Conservation (phyloP, 1,284 basidiomycete genomes). For the Volvariella volvacea region DNA sequence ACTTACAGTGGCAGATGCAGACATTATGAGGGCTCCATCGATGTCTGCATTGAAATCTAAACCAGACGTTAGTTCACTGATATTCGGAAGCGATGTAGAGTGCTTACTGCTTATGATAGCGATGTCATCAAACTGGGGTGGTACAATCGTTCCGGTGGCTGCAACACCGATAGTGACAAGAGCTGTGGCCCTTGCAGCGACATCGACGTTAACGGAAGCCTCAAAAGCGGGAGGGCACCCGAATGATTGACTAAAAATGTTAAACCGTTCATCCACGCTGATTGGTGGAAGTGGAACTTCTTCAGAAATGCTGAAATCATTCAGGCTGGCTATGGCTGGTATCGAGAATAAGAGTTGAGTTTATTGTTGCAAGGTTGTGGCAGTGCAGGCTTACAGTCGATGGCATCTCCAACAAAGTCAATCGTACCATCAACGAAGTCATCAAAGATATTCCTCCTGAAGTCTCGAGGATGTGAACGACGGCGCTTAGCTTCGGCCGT, state of each 20-base stretch:
- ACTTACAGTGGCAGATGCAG: constrained; percentile 25
- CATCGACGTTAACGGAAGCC: constrained; percentile 32
- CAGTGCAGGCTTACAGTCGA: constrained; percentile 25
- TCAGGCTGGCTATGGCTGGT: constrained; percentile 20
- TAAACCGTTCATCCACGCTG: constrained; percentile 28
- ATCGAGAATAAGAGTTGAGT: too few relatives aligned
- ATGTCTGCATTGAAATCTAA: constrained; percentile 21
- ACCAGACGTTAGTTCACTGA: background rate
- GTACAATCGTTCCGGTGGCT: constrained; percentile 34
- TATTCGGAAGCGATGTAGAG: constrained; percentile 1
- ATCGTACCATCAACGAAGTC: too few relatives aligned
- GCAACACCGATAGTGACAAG: constrained; percentile 32
- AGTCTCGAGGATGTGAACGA: constrained; percentile 16
- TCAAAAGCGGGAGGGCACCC: constrained; percentile 27
- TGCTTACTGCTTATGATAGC: constrained; percentile 21
- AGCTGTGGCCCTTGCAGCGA: constrained; percentile 30
- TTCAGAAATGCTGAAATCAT: constrained; percentile 21
- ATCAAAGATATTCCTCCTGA: constrained; percentile 17
- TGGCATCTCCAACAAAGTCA: constrained; percentile 20
- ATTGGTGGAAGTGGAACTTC: constrained; percentile 15
- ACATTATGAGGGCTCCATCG: constrained; percentile 25
- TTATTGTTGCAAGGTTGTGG: constrained; percentile 1
- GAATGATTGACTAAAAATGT: constrained; percentile 32
- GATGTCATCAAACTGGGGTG: constrained; percentile 25
- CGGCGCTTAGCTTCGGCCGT: constrained; percentile 18